Evolutionary conservation across 805 yeast species (phyloP).

Genomic region (Lachancea dasiensis): DNA sequence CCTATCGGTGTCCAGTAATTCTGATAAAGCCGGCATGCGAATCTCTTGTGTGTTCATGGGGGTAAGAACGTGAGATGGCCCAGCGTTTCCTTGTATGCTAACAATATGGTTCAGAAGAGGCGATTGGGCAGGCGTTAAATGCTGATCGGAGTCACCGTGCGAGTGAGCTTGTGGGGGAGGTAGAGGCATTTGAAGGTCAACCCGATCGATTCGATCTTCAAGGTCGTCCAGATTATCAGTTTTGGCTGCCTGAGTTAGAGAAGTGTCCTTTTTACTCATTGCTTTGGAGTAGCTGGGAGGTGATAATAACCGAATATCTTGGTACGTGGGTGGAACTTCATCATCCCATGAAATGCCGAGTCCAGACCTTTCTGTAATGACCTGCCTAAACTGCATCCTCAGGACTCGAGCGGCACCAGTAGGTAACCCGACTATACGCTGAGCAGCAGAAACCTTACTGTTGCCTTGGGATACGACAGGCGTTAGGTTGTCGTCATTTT

Average conservation of each 20-base stretch:
- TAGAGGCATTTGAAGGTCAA: constrained; percentile 7
- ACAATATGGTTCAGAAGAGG: constrained; percentile 25
- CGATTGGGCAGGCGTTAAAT: constrained; percentile 19
- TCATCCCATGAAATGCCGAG: constrained; percentile 98
- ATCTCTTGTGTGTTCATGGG: constrained; percentile 30
- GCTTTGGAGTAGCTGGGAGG: constrained; percentile 69
- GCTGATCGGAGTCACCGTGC: constrained; percentile 8
- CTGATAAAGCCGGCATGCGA: constrained; percentile 21
- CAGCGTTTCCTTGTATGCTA: constrained; percentile 30
- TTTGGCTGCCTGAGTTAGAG: not conserved
- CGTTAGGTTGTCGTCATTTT: constrained; percentile 4
- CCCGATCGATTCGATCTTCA: too few relatives aligned
- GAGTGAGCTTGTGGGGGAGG: constrained; percentile 28
- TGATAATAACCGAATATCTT: constrained; percentile 70
- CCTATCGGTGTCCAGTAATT: constrained; percentile 28
- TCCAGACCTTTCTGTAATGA: constrained; percentile 84
- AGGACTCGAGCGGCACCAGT: constrained; percentile 95
- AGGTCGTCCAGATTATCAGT: not conserved
- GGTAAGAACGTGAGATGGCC: constrained; percentile 22
- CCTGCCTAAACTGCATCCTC: constrained; percentile 88
- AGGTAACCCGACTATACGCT: constrained; percentile 52
- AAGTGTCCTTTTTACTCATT: not conserved
- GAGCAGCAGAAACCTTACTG: constrained; percentile 9
- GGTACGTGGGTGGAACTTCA: constrained; percentile 96
- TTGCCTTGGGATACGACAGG: constrained; percentile 14